Evolutionary conservation across 495 filamentous ascomycete species (phyloP).

Genomic region (Xylaria telfairii): DNA sequence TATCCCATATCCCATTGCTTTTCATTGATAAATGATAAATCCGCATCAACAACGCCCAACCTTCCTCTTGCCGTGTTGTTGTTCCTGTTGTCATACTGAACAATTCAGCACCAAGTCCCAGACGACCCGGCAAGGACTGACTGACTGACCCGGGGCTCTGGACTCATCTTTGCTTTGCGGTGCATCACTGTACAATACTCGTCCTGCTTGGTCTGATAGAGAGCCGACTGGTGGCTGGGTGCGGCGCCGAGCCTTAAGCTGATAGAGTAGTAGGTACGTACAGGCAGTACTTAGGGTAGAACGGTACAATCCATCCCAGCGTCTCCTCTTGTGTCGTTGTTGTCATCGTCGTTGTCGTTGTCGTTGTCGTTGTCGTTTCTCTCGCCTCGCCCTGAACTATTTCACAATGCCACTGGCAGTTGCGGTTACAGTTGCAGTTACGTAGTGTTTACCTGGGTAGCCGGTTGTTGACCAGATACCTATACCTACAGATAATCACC

Average conservation of each 20-base stretch:
- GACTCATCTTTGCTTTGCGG: slow-evolving; percentile 1
- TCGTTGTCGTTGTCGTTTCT: not conserved
- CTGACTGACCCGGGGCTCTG: slow-evolving; percentile 1
- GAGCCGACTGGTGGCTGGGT: not conserved
- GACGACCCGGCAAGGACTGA: not conserved
- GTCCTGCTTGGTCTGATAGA: slow-evolving; percentile 7
- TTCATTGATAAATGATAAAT: slow-evolving; percentile 14
- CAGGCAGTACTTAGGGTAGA: not conserved
- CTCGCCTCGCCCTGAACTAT: not conserved
- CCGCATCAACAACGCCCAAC: slow-evolving; percentile 9
- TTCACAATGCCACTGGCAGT: not conserved
- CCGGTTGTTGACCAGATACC: not conserved
- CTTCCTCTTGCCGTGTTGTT: not conserved
- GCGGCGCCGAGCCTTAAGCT: not conserved
- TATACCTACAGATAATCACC: too few species aligned
- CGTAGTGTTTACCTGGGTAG: not conserved
- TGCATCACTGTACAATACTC: slow-evolving; percentile 12
- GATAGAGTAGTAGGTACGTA: slow-evolving; percentile 19
- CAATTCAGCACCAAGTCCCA: not conserved
- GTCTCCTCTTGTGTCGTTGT: not conserved
- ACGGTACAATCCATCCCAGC: not conserved
- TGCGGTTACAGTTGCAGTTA: too few species aligned
- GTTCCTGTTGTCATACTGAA: not conserved
- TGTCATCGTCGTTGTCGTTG: too few species aligned
- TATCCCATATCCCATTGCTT: not conserved